phyloP scores from a whole-genome alignment of 257 asterid genomes.

The Solanum gracilifrons region DNA sequence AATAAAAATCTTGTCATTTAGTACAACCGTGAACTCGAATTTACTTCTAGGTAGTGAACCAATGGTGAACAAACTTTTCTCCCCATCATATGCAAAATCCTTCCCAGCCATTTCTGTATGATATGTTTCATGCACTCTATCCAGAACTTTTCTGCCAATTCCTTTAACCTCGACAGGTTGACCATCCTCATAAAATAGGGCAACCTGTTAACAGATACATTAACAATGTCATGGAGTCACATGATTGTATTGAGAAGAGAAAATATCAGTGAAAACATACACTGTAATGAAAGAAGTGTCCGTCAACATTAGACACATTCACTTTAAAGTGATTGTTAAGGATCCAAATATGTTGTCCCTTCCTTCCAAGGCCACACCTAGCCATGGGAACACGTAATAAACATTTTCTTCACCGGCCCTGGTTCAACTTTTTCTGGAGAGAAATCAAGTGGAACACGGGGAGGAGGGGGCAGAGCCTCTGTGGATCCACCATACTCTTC shows the following conservation, averaged over 20 bases:
- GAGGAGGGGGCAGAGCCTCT: constrained; percentile 70
- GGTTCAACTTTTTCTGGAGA: constrained; percentile 39
- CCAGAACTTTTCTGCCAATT: not conserved
- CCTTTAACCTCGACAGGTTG: constrained; percentile 91
- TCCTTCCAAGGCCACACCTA: constrained; percentile 68
- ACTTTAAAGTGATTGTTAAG: constrained; percentile 83
- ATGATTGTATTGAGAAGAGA: not conserved
- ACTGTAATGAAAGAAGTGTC: constrained; percentile 77
- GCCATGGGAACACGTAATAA: constrained; percentile 60
- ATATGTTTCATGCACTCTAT: too few species aligned
- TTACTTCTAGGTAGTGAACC: too few species aligned
- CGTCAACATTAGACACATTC: constrained; percentile 48
- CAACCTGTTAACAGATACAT: constrained; percentile 40
- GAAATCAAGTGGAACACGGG: constrained; percentile 57
- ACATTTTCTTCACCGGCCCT: constrained; percentile 38
- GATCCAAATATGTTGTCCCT: constrained; percentile 59
- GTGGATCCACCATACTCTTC: constrained; percentile 30
- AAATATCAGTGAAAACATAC: constrained; percentile 27
- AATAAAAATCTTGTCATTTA: too few species aligned
- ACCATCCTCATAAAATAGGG: constrained; percentile 83
- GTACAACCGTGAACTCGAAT: too few species aligned
- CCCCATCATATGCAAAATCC: constrained; percentile 41
- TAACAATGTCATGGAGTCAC: not conserved
- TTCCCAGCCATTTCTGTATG: constrained; percentile 42
- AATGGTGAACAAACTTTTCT: too few species aligned